These are phyloP conservation scores for Aleurites moluccanus DNA, from an alignment of 441 rosid genomes.

Conservation along the genomic window DNA sequence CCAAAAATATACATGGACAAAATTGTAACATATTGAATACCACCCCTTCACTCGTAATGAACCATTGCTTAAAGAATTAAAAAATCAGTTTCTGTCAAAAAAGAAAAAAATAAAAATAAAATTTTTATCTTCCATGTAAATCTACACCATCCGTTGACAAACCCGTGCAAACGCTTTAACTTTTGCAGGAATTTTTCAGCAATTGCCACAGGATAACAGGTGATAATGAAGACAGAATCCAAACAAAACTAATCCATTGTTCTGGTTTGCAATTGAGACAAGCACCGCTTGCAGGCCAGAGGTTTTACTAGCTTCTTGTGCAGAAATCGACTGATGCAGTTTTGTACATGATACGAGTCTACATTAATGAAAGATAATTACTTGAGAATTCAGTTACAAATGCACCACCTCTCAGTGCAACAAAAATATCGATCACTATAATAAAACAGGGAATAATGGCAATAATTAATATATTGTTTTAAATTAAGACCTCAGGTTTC, in stretches of 20 bases:
- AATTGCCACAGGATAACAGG: neutral
- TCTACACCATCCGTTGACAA: constrained; percentile 6
- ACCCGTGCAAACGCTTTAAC: constrained; percentile 1
- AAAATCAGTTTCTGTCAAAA: constrained; percentile 10
- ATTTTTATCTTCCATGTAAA: constrained; percentile 11
- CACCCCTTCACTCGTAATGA: constrained; percentile 6
- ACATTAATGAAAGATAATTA: constrained; percentile 12
- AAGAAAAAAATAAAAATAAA: neutral
- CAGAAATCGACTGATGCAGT: neutral
- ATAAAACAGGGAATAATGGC: neutral
- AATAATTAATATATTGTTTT: neutral
- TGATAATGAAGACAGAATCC: neutral
- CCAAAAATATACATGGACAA: constrained; percentile 2
- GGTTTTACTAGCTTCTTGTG: neutral
- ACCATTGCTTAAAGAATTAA: constrained; percentile 27
- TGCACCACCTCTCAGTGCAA: neutral
- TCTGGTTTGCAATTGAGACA: neutral
- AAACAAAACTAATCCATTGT: too few relatives aligned
- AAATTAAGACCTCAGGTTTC: neutral
- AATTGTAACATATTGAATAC: constrained; percentile 16
- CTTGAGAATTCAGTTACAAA: neutral
- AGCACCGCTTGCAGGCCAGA: constrained; percentile 8
- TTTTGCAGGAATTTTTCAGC: neutral
- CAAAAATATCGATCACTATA: neutral
- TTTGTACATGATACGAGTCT: constrained; percentile 18